A percentile compares a stretch with the other conserved stretches of the same genome.
These are phyloP conservation scores for Dryas drummondii DNA, from an alignment of 306 rosid species.

Conservation along the genomic window DNA sequence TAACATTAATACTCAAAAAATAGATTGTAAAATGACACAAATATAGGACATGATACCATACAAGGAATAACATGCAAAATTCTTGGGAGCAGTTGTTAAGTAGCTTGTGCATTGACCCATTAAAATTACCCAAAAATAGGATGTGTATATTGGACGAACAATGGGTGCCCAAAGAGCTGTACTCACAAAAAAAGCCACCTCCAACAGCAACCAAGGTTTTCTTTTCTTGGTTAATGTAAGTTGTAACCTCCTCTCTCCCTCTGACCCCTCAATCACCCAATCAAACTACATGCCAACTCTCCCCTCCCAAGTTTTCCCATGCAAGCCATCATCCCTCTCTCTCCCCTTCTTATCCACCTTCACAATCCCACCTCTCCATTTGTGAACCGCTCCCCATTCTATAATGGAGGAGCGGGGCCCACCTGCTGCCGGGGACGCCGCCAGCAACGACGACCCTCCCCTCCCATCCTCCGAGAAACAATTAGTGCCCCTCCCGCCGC, in stretches of 20 bases:
- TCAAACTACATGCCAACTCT: slow-evolving; percentile 14
- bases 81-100: not conserved
- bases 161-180: slow-evolving; percentile 6
- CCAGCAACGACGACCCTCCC: not conserved
- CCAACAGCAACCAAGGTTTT: not conserved
- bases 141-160: not conserved
- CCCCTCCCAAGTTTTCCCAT: slow-evolving; percentile 28
- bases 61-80: not conserved
- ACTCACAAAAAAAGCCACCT: not conserved
- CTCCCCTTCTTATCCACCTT: slow-evolving; percentile 1
- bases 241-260: slow-evolving; percentile 23
- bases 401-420: slow-evolving; percentile 51
- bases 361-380: slow-evolving; percentile 15
- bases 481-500: not conserved
- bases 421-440: not conserved
- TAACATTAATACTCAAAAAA: not conserved
- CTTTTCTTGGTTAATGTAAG: slow-evolving; percentile 18
- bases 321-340: slow-evolving; percentile 23
- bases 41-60: not conserved
- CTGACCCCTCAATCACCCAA: slow-evolving; percentile 16
- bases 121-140: slow-evolving; percentile 6
- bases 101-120: slow-evolving; percentile 15
- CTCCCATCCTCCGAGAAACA: slow-evolving; percentile 2
- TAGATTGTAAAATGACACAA: not conserved
- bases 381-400: slow-evolving; percentile 25